Percentiles rank a stretch among this genome's conserved stretches.
Evolutionary conservation across 2,329 filamentous ascomycete species (phyloP).

Genomic region (Penicillium concentricum): DNA sequence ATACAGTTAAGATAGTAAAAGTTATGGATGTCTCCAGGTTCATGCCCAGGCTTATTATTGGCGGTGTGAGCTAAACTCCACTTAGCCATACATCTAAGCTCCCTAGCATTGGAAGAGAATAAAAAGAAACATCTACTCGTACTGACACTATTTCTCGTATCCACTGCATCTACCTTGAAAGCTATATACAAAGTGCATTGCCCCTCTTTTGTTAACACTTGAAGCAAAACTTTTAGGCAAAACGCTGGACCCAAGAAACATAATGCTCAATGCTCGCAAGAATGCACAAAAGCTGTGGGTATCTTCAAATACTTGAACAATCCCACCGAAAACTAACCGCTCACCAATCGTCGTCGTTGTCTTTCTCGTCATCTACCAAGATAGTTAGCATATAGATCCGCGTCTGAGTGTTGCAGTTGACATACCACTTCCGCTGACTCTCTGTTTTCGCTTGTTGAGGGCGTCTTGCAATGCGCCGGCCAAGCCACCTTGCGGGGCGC

Average conservation of each 20-base stretch:
- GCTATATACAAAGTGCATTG: slow-evolving; percentile 18
- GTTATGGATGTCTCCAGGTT: background rate
- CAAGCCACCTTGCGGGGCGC: slow-evolving; percentile 59
- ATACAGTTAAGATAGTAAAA: background rate
- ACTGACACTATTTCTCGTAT: background rate
- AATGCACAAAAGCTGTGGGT: slow-evolving; percentile 17
- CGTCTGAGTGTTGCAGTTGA: slow-evolving; percentile 27
- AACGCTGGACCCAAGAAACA: slow-evolving; percentile 12
- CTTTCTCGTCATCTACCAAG: slow-evolving; percentile 46
- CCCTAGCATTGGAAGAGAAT: background rate
- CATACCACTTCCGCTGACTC: slow-evolving; percentile 93
- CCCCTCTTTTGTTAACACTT: slow-evolving; percentile 5
- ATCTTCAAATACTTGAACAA: slow-evolving; percentile 17
- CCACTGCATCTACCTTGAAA: slow-evolving; percentile 14
- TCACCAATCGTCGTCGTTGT: slow-evolving; percentile 49
- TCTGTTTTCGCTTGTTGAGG: slow-evolving; percentile 80
- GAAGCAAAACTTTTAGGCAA: slow-evolving; percentile 18
- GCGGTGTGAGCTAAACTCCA: background rate
- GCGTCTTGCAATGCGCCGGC: slow-evolving; percentile 79
- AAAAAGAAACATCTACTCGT: background rate
- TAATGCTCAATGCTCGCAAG: slow-evolving; percentile 14
- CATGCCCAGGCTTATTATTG: background rate
- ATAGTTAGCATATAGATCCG: slow-evolving; percentile 23
- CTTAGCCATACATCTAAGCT: background rate
- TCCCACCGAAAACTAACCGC: slow-evolving; percentile 1